Conservation (phyloP, 805 yeast species). For the Ogataea pini region DNA sequence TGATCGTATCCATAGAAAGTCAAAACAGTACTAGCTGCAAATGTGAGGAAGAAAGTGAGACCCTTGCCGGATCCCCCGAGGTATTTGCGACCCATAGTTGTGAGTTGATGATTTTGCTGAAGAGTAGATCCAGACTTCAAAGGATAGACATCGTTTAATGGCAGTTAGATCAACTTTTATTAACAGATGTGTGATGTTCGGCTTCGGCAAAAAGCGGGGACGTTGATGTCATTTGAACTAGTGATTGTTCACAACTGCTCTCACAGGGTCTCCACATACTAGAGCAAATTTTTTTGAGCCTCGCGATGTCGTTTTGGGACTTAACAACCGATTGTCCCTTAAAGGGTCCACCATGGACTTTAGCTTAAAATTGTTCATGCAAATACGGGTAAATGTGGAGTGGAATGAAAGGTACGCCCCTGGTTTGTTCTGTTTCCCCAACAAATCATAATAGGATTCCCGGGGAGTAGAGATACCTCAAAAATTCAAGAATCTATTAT, state of each 20-base stretch:
- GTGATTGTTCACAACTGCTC: not conserved
- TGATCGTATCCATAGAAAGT: slow-evolving; percentile 42
- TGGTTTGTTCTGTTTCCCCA: too few relatives aligned
- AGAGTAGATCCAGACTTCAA: too few relatives aligned
- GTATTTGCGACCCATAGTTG: slow-evolving; percentile 12
- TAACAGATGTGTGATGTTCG: not conserved
- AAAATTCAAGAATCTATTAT: not conserved
- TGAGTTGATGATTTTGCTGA: not conserved
- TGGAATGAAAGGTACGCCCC: not conserved
- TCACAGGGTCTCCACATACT: not conserved
- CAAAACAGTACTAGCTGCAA: slow-evolving; percentile 14
- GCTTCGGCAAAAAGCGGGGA: not conserved
- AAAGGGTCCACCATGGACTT: not conserved
- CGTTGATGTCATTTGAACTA: not conserved
- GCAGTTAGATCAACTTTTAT: not conserved
- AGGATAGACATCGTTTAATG: too few relatives aligned
- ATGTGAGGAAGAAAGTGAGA: slow-evolving; percentile 12
- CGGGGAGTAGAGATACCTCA: not conserved
- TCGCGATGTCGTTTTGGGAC: slow-evolving; percentile 1
- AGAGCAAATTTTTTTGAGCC: not conserved
- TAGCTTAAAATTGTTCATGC: not conserved
- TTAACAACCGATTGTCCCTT: not conserved
- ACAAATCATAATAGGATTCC: not conserved
- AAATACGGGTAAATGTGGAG: not conserved
- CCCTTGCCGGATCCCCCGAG: slow-evolving; percentile 16